Conservation (phyloP, 768 basidiomycete species). For the Ramaria rubella region DNA sequence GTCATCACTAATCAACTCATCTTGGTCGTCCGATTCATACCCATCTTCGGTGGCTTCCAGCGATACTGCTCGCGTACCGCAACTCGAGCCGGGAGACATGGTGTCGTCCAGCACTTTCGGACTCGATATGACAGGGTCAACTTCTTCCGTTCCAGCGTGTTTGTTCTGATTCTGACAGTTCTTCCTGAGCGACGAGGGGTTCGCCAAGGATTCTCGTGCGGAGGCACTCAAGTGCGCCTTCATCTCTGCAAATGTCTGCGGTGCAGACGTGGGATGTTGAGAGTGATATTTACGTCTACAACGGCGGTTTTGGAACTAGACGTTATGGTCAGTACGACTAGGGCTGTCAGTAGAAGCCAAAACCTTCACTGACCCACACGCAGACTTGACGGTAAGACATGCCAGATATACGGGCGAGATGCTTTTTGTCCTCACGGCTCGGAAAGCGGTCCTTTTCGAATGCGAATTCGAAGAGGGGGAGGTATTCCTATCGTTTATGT, state of each 20-base stretch:
- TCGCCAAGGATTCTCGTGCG: not conserved
- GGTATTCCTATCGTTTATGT: conserved; percentile 9
- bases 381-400: conserved; percentile 22
- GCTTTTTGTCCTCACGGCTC: conserved; percentile 16
- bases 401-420: conserved; percentile 12
- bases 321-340: not conserved
- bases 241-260: not conserved
- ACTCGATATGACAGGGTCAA: no score
- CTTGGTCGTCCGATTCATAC: no score
- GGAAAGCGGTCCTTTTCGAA: conserved; percentile 19
- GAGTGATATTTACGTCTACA: not conserved
- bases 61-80: no score
- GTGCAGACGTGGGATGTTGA: not conserved
- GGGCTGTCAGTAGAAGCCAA: not conserved
- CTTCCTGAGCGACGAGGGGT: not conserved
- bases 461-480: conserved; percentile 17
- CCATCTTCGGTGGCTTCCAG: no score
- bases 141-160: not conserved
- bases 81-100: no score
- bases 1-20: no score
- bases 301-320: not conserved
- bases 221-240: not conserved
- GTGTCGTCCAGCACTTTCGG: no score
- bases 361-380: conserved; percentile 19
- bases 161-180: not conserved